Evolutionary conservation across 768 basidiomycete species (phyloP).

Genomic region (Leccinum disarticulatum): DNA sequence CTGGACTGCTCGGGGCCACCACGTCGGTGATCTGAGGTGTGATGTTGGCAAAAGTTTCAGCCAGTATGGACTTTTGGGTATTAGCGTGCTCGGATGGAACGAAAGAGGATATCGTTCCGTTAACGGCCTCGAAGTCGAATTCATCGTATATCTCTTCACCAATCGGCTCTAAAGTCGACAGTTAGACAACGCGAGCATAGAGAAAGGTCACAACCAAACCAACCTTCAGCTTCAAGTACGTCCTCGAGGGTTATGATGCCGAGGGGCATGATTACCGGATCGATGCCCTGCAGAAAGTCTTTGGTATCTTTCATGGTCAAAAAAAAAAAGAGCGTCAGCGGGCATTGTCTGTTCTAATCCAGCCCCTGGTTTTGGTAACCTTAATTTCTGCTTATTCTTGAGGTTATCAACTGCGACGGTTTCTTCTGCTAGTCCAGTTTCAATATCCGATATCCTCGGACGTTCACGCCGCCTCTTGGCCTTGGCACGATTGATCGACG

Average conservation of each 20-base stretch:
- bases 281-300: too few species aligned
- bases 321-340: too few species aligned
- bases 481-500: conserved; percentile 15
- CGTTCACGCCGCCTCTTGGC: conserved; percentile 14
- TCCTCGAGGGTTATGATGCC: too few species aligned
- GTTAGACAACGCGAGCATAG: too few species aligned
- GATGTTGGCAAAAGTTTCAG: conserved; percentile 13
- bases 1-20: conserved; percentile 23
- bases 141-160: conserved; percentile 94
- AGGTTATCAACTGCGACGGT: conserved; percentile 14
- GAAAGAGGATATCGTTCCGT: conserved; percentile 48
- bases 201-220: too few species aligned
- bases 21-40: conserved; percentile 4
- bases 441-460: conserved; percentile 21
- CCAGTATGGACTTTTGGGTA: conserved; percentile 36
- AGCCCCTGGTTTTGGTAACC: too few species aligned
- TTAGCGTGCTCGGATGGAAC: conserved; percentile 33
- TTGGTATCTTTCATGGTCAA: too few species aligned
- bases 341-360: too few species aligned
- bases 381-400: conserved; percentile 27
- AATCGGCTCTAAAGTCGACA: conserved; percentile 64
- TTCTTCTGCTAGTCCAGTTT: conserved; percentile 21
- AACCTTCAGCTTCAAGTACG: too few species aligned
- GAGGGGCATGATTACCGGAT: too few species aligned
- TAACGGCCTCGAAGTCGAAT: conserved; percentile 78